Evolutionary conservation across 2,329 filamentous ascomycete species (phyloP).

Genomic region (Trichoderma sp.): DNA sequence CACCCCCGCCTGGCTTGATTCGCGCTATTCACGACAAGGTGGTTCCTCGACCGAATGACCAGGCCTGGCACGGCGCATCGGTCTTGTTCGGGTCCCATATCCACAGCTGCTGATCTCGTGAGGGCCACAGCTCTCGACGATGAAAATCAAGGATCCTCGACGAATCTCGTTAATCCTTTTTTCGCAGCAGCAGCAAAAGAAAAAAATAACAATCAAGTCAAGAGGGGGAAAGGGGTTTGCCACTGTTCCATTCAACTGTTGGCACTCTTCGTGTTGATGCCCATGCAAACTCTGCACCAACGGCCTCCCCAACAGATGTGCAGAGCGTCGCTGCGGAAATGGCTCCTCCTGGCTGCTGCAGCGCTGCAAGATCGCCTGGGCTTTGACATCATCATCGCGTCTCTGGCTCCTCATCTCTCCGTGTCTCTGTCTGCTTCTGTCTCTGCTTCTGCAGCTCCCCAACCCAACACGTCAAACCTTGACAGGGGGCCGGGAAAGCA

Average conservation of each 20-base stretch:
- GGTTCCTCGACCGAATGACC: constrained; percentile 20
- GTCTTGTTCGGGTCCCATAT: constrained; percentile 17
- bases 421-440: background rate
- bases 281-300: background rate
- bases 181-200: background rate
- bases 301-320: constrained; percentile 7
- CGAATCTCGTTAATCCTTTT: background rate
- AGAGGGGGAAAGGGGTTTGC: background rate
- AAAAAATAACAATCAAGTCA: background rate
- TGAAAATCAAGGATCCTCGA: constrained; percentile 20
- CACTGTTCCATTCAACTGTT: background rate
- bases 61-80: constrained; percentile 17
- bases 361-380: constrained; percentile 19
- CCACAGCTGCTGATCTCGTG: constrained; percentile 22
- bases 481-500: constrained; percentile 2
- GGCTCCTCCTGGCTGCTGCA: constrained; percentile 5
- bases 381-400: constrained; percentile 22
- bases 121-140: constrained; percentile 16
- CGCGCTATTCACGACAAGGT: constrained; percentile 3
- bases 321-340: constrained; percentile 1
- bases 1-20: constrained; percentile 20
- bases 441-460: background rate
- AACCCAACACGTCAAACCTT: constrained; percentile 8
- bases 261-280: background rate
- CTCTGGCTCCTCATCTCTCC: background rate